Evolutionary conservation across 2,329 filamentous ascomycete species (phyloP).

Genomic region (Uncinocarpus reesii): DNA sequence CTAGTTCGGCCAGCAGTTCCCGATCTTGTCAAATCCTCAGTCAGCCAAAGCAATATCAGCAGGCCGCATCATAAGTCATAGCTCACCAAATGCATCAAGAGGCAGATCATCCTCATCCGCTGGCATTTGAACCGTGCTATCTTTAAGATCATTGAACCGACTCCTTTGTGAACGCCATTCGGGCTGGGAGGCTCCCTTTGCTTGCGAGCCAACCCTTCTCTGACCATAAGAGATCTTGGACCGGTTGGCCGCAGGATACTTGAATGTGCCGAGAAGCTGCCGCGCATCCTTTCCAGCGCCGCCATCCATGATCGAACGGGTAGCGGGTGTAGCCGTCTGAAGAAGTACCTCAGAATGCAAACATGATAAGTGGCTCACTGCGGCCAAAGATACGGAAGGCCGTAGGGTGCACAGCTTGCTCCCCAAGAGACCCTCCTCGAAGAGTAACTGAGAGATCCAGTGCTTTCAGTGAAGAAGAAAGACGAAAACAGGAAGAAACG

Average conservation of each 20-base stretch:
- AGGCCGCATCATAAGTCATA: background rate
- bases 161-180: background rate
- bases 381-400: too few relatives aligned
- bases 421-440: too few relatives aligned
- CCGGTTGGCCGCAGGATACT: conserved; percentile 5
- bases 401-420: too few relatives aligned
- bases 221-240: conserved; percentile 4
- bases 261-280: background rate
- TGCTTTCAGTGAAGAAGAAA: too few relatives aligned
- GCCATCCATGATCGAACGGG: background rate
- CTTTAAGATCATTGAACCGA: background rate
- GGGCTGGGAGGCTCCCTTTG: background rate
- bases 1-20: conserved; percentile 29
- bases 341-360: background rate
- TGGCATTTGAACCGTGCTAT: background rate
- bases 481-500: too few relatives aligned
- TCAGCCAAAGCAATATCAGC: background rate
- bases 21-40: conserved; percentile 24
- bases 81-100: conserved; percentile 43
- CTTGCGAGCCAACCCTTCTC: background rate
- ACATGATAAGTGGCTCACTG: too few relatives aligned
- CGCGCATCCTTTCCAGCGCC: background rate
- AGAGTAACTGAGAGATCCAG: too few relatives aligned
- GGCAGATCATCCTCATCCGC: conserved; percentile 23
- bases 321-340: background rate